Percentiles rank a stretch among this genome's conserved stretches.
These are phyloP conservation scores for Moesziomyces globuligerus DNA, from an alignment of 1,284 basidiomycete species.

Conservation along the genomic window DNA sequence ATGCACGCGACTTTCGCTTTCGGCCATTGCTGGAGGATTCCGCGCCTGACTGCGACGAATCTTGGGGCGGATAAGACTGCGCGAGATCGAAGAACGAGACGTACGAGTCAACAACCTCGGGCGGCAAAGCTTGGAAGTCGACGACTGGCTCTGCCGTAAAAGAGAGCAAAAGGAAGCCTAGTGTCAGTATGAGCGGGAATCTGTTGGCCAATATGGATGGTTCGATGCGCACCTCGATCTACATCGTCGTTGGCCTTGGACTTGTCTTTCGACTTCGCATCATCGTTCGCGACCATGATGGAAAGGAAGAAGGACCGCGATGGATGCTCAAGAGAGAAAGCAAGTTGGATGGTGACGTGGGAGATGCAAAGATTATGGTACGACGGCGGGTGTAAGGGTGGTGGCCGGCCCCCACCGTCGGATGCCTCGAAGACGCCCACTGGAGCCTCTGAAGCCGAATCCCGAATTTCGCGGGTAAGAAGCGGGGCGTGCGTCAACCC, in stretches of 20 bases:
- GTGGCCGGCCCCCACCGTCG: not conserved
- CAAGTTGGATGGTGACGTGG: not conserved
- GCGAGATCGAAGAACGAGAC: slow-evolving; percentile 56
- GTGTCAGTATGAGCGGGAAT: not conserved
- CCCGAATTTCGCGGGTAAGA: not conserved
- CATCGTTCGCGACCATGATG: slow-evolving; percentile 28
- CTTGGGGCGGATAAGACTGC: slow-evolving; percentile 47
- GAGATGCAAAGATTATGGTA: not conserved
- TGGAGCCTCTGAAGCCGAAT: not conserved
- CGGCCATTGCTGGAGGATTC: slow-evolving; percentile 22
- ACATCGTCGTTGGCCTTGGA: slow-evolving; percentile 27
- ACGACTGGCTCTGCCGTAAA: slow-evolving; percentile 36
- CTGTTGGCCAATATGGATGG: too few species aligned
- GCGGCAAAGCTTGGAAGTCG: slow-evolving; percentile 51
- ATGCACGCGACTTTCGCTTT: slow-evolving; percentile 34
- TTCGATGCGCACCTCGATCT: slow-evolving; percentile 31
- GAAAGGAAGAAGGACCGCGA: not conserved
- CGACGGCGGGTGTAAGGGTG: not conserved
- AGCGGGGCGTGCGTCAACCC: too few species aligned
- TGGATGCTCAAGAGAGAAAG: not conserved
- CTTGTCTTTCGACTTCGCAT: slow-evolving; percentile 30
- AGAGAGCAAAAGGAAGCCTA: not conserved
- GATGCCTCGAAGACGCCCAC: not conserved
- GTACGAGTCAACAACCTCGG: slow-evolving; percentile 53
- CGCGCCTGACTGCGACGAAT: slow-evolving; percentile 17